A percentile compares a stretch with the other conserved stretches of the same genome.
Conservation (phyloP, 1,284 basidiomycete species). For the Fomitopsis pinicola region DNA sequence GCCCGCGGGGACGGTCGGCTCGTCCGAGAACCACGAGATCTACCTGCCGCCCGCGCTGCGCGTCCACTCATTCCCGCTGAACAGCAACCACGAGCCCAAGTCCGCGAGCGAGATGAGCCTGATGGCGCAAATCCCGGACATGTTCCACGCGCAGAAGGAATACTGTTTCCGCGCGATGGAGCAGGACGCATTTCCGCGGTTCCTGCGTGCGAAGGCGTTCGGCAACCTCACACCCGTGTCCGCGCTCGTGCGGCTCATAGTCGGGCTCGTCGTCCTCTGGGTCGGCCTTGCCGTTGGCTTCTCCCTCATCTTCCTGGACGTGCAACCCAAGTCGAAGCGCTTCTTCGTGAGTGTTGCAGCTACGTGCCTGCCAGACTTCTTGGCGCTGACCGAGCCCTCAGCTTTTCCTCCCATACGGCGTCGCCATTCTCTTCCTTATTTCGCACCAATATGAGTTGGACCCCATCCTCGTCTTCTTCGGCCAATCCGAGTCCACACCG, state of each 20-base stretch:
- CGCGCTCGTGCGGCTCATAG: constrained; percentile 78
- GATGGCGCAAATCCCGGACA: constrained; percentile 90
- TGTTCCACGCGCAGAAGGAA: constrained; percentile 97
- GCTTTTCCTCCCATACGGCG: constrained; percentile 93
- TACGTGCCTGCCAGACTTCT: background rate
- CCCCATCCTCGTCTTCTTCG: constrained; percentile 83
- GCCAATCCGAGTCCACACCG: constrained; percentile 86
- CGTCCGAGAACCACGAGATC: constrained; percentile 82
- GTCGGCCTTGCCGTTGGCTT: constrained; percentile 87
- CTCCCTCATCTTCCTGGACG: constrained; percentile 90
- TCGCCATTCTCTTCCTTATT: constrained; percentile 86
- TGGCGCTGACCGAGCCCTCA: constrained; percentile 30
- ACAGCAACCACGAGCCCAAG: constrained; percentile 65
- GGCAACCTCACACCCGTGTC: constrained; percentile 93
- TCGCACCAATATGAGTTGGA: constrained; percentile 97
- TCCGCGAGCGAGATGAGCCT: constrained; percentile 67
- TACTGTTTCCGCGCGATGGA: constrained; percentile 98
- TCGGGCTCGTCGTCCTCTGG: constrained; percentile 89
- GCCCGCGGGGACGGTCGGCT: constrained; percentile 59
- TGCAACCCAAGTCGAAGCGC: constrained; percentile 82
- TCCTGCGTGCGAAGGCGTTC: constrained; percentile 94
- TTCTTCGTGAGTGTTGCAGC: constrained; percentile 79
- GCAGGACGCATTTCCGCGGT: constrained; percentile 95
- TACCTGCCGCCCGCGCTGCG: constrained; percentile 88
- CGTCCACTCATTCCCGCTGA: constrained; percentile 75